Conservation (phyloP, 495 filamentous ascomycete species). For the Annulohypoxylon stygium region DNA sequence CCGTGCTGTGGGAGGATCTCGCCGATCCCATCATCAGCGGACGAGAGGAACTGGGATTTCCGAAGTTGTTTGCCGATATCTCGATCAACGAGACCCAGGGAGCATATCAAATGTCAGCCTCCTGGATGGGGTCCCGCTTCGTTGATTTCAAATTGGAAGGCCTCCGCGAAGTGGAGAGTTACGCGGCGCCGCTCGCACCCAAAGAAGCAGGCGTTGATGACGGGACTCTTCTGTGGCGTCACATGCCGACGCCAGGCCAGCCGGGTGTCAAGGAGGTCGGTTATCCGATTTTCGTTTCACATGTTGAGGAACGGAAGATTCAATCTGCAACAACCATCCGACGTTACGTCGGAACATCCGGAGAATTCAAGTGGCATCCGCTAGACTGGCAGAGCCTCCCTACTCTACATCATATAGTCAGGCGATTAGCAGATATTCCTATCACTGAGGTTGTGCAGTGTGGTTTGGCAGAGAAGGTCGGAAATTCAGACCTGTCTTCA, state of each 20-base stretch:
- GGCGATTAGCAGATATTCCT: conserved; percentile 11
- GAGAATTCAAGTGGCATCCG: conserved; percentile 16
- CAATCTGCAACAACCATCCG: conserved; percentile 9
- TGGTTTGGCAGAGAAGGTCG: conserved; percentile 20
- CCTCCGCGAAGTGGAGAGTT: conserved; percentile 7
- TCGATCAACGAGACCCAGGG: conserved; percentile 16
- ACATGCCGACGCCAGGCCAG: conserved; percentile 19
- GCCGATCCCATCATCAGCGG: conserved; percentile 32
- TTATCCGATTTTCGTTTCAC: conserved; percentile 23
- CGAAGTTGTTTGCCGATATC: conserved; percentile 25
- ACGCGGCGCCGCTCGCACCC: conserved; percentile 12
- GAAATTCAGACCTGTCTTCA: conserved; percentile 21
- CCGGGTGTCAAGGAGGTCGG: conserved; percentile 19
- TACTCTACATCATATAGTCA: conserved; percentile 26
- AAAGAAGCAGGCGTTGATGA: conserved; percentile 20
- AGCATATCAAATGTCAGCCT: conserved; percentile 12
- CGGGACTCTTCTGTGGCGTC: conserved; percentile 16
- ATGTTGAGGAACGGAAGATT: conserved; percentile 15
- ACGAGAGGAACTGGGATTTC: conserved; percentile 23
- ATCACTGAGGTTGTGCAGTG: conserved; percentile 2
- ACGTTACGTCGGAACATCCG: not conserved
- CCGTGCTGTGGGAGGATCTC: conserved; percentile 28
- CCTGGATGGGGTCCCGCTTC: conserved; percentile 19
- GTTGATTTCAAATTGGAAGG: conserved; percentile 6
- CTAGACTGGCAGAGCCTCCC: conserved; percentile 24